These are phyloP conservation scores for Eruca vesicaria DNA, from an alignment of 441 rosid species.

Conservation along the genomic window DNA sequence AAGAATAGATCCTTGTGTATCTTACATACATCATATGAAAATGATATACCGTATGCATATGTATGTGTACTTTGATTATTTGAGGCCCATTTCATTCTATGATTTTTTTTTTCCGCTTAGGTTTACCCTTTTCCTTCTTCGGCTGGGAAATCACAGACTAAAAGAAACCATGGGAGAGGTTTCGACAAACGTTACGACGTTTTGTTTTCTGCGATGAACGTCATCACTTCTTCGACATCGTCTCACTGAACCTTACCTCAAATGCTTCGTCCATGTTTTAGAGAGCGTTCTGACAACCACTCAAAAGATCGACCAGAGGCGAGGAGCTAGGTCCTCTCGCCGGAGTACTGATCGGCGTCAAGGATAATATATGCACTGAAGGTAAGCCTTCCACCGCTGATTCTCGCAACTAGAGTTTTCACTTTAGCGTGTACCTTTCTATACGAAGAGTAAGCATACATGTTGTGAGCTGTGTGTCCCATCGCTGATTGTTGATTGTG, in stretches of 20 bases:
- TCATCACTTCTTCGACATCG: too few relatives aligned
- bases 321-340: neutral
- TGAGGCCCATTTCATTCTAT: too few relatives aligned
- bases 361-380: conserved; percentile 34
- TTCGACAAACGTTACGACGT: too few relatives aligned
- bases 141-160: too few relatives aligned
- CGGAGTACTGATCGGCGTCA: neutral
- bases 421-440: neutral
- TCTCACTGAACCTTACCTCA: too few relatives aligned
- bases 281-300: neutral
- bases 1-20: neutral
- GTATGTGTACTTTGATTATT: too few relatives aligned
- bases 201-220: too few relatives aligned
- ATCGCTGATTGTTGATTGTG: neutral
- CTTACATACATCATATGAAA: neutral
- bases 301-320: neutral
- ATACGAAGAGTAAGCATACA: neutral
- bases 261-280: neutral
- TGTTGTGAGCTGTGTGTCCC: neutral
- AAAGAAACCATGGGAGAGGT: too few relatives aligned
- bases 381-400: conserved; percentile 92
- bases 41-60: too few relatives aligned
- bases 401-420: conserved; percentile 32
- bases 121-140: too few relatives aligned
- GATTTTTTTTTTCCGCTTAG: too few relatives aligned